Conservation (phyloP, 495 filamentous ascomycete genomes). For the Penicillium dipodomyicola region DNA sequence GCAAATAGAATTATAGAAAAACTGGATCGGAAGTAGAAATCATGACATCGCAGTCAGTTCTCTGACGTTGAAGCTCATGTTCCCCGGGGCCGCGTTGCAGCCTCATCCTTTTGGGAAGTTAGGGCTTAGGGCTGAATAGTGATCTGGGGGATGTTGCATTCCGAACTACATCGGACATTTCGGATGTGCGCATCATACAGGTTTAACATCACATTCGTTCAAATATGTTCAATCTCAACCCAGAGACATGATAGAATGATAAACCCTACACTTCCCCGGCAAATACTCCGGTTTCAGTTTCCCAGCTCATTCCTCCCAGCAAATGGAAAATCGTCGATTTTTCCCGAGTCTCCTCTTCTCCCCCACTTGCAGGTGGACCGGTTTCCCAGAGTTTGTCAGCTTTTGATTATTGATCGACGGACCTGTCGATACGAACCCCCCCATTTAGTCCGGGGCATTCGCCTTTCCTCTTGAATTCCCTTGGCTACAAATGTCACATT, state of each 20-base stretch:
- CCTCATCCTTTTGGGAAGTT: constrained; percentile 30
- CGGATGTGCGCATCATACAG: not conserved
- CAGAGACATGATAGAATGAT: not conserved
- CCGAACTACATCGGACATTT: not conserved
- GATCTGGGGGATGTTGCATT: not conserved
- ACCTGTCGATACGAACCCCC: constrained; percentile 6
- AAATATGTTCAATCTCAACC: not conserved
- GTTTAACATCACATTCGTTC: not conserved
- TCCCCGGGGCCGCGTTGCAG: constrained; percentile 23
- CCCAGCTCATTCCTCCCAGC: not conserved
- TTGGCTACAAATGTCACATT: constrained; percentile 12
- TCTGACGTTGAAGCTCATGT: constrained; percentile 10
- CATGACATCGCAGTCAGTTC: constrained; percentile 24
- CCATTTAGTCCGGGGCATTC: constrained; percentile 6
- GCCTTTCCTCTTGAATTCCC: constrained; percentile 2
- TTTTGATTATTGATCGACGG: constrained; percentile 26
- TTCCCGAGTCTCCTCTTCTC: constrained; percentile 7
- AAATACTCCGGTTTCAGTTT: not conserved
- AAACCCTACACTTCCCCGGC: not conserved
- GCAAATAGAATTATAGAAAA: constrained; percentile 17
- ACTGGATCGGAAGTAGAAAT: constrained; percentile 12
- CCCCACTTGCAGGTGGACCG: constrained; percentile 12
- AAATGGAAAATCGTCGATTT: constrained; percentile 8
- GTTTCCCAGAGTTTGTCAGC: constrained; percentile 26
- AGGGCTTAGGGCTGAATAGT: constrained; percentile 30